Evolutionary conservation across 441 rosid genomes (phyloP).

Genomic region (Pelargonium cotyledonis): DNA sequence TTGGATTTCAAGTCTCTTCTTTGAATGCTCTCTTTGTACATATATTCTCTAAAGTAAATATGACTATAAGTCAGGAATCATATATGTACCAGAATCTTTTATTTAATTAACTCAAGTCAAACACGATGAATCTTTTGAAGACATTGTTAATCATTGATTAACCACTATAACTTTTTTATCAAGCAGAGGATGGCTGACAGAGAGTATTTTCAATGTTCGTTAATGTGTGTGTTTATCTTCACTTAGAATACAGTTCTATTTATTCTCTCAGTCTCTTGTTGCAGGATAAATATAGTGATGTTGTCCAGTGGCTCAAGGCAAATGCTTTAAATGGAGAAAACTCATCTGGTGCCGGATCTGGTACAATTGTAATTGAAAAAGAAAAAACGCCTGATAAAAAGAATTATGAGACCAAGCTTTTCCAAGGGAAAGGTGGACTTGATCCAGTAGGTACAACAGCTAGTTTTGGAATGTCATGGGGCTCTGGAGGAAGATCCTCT

Average conservation of each 20-base stretch:
- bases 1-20: not conserved
- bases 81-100: not conserved
- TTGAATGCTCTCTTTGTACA: not conserved
- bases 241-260: not conserved
- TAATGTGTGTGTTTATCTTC: not conserved
- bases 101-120: not conserved
- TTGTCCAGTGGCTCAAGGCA: conserved; percentile 78
- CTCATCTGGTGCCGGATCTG: conserved; percentile 32
- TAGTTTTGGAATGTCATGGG: conserved; percentile 13
- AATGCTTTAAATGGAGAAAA: conserved; percentile 45
- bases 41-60: not conserved
- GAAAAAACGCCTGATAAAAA: conserved; percentile 39
- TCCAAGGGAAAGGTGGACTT: conserved; percentile 34
- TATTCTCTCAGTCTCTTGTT: not conserved
- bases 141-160: not conserved
- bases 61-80: not conserved
- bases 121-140: not conserved
- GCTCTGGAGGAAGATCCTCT: not conserved
- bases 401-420: conserved; percentile 32
- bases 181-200: too few species aligned
- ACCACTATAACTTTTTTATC: too few species aligned
- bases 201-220: not conserved
- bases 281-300: conserved; percentile 81
- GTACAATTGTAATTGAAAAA: conserved; percentile 29
- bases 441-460: conserved; percentile 26